Conservation (phyloP, 1,284 basidiomycete species). For the Meira nashicola region DNA sequence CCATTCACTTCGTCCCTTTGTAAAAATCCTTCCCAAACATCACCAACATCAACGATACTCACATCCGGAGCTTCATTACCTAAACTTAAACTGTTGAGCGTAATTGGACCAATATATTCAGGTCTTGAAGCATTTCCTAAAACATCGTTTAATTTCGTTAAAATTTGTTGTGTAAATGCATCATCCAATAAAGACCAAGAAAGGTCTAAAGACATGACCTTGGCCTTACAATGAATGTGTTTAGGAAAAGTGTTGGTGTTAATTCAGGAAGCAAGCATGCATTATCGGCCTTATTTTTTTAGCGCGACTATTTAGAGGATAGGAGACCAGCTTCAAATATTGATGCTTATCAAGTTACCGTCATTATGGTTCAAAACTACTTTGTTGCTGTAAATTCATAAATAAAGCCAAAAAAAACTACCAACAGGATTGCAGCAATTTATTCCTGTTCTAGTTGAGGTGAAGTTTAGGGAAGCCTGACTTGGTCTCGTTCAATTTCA, state of each 20-base stretch:
- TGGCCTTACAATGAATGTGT: not conserved
- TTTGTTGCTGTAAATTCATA: constrained; percentile 28
- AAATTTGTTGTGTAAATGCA: constrained; percentile 66
- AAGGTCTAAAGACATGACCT: constrained; percentile 56
- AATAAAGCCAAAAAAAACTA: not conserved
- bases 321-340: constrained; percentile 76
- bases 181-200: constrained; percentile 62
- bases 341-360: constrained; percentile 61
- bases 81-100: constrained; percentile 79
- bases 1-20: constrained; percentile 1
- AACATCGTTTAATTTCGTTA: constrained; percentile 74
- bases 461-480: too few species aligned
- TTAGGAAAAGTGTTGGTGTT: not conserved
- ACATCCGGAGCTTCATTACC: constrained; percentile 76
- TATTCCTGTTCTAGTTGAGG: too few species aligned
- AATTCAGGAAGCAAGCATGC: not conserved
- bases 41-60: constrained; percentile 82
- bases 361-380: constrained; percentile 91
- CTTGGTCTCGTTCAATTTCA: too few species aligned
- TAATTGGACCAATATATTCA: constrained; percentile 86
- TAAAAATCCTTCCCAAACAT: constrained; percentile 75
- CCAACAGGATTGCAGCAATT: not conserved
- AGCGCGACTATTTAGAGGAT: constrained; percentile 71
- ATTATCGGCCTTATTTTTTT: too few species aligned
- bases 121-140: constrained; percentile 69